Evolutionary conservation across 2,329 filamentous ascomycete genomes (phyloP), one percentile per base, ranked within the genome.

Genomic region (Fusarium euwallaceae): DNA sequence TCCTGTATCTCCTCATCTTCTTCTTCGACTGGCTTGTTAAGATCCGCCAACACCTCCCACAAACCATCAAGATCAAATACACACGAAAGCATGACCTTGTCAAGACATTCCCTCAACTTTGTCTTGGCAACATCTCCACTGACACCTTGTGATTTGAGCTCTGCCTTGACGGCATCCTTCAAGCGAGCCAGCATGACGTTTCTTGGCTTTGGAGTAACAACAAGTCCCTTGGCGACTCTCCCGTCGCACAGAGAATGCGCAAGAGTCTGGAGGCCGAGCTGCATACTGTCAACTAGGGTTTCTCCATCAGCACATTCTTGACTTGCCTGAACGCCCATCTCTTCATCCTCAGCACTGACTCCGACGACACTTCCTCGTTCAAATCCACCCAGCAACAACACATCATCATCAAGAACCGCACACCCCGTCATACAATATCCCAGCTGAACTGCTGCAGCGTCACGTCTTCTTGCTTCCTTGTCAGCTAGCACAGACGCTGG

Each of bases 51-150:
- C 1, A 89, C 89, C 78, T 92, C 89, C 84, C 84, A 87, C 20
- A 92, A 74, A 0, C 90, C 90, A 55, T 90, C 86, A 12, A 90
- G 74, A 69, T 91, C 89, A 73, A 92, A 92, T 1, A 92, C 86
- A 27, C 88, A 84, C 27, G 88, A 88, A 32, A 92, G 83, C 36
- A 86, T 84, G 5, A 91, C 86, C 55, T 83, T 83, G 55, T 88
- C 86, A 4, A 92, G 81, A 66, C 83, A 84, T 4, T 77, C 74
- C 61, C 78, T 82, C 32, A 84, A 76, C 36, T 77, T 78, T 9
- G 34, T 63, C 58, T 69, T 78, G 3, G 71, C 71, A 6, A 74
- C 58, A 8, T 73, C 74, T 4, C 64, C 59, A n/a, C 70, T 64
- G 4, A n/a, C 37, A 61, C 59, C 43, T 76, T 72, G 3, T 24